phyloP scores from a whole-genome alignment of 1,284 basidiomycete species.

The Cutaneotrichosporon sp. region DNA sequence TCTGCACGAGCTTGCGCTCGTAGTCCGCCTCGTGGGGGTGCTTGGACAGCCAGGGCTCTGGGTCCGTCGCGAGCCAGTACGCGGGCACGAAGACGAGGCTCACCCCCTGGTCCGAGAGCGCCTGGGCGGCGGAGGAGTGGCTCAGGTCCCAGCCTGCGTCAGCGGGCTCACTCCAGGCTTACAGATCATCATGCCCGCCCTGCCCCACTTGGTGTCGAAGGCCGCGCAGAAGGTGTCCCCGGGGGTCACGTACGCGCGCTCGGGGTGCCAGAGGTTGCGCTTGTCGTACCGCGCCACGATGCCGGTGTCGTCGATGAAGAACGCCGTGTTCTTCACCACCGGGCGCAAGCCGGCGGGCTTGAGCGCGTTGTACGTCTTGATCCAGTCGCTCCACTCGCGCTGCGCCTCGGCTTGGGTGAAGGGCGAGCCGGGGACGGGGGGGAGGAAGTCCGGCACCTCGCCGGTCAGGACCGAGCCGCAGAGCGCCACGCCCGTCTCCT shows the following conservation, averaged over 20 bases:
- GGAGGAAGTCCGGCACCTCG: neutral
- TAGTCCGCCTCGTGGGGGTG: conserved; percentile 31
- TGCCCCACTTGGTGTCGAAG: conserved; percentile 50
- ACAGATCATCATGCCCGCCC: conserved; percentile 51
- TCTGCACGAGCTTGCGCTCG: conserved; percentile 32
- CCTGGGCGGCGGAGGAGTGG: conserved; percentile 41
- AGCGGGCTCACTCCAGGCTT: conserved; percentile 5
- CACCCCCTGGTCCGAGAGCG: conserved; percentile 42
- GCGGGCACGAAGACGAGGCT: conserved; percentile 50
- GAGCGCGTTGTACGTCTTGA: conserved; percentile 29
- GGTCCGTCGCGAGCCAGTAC: conserved; percentile 50
- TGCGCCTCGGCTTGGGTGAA: conserved; percentile 31
- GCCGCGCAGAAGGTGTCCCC: conserved; percentile 39
- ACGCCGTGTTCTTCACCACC: conserved; percentile 43
- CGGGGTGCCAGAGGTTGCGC: conserved; percentile 53
- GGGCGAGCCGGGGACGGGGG: conserved; percentile 30
- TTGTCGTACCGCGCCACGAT: conserved; percentile 44
- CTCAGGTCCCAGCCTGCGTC: conserved; percentile 41
- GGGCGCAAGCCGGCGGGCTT: conserved; percentile 22
- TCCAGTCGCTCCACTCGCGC: conserved; percentile 35
- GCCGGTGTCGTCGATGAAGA: conserved; percentile 42
- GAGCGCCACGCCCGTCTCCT: conserved; percentile 33
- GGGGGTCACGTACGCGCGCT: conserved; percentile 47
- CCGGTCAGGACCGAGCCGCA: conserved; percentile 48
- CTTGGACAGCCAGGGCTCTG: conserved; percentile 39